Conservation (phyloP, 2,329 filamentous ascomycete species). For the Alternaria sp. region DNA sequence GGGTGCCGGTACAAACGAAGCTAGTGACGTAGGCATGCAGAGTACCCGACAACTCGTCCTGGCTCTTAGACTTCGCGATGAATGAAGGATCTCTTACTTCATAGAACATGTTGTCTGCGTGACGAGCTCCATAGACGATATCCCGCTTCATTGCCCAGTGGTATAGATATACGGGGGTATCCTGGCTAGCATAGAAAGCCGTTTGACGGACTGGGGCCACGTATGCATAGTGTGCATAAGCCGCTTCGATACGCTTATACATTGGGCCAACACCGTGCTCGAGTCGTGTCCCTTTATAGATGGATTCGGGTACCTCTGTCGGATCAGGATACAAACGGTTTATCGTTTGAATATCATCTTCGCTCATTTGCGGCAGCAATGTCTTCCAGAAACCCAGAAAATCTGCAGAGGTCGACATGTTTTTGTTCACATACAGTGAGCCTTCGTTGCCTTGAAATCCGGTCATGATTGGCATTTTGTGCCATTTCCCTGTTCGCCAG, state of each 20-base stretch:
- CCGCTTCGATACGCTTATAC: constrained; percentile 66
- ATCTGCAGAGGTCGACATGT: constrained; percentile 57
- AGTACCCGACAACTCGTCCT: constrained; percentile 38
- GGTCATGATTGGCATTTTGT: constrained; percentile 70
- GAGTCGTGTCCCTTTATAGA: constrained; percentile 54
- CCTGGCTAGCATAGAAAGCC: constrained; percentile 54
- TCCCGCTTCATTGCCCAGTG: constrained; percentile 64
- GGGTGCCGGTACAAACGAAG: constrained; percentile 44
- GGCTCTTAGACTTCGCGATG: constrained; percentile 33
- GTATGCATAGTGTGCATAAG: constrained; percentile 71
- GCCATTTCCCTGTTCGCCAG: constrained; percentile 63
- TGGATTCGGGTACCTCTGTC: constrained; percentile 48
- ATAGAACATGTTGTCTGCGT: constrained; percentile 48
- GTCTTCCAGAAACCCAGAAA: constrained; percentile 68
- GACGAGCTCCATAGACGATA: constrained; percentile 43
- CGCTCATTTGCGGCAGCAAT: constrained; percentile 66
- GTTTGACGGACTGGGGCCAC: constrained; percentile 70
- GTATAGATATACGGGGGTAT: constrained; percentile 63
- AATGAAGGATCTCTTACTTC: constrained; percentile 38
- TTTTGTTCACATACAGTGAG: constrained; percentile 66
- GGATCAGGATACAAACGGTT: constrained; percentile 71
- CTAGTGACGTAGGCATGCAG: constrained; percentile 44
- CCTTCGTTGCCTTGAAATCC: constrained; percentile 78
- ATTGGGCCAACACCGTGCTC: constrained; percentile 54
- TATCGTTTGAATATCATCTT: constrained; percentile 63